Evolutionary conservation across 257 asterid species (phyloP).

Genomic region (Solanum verrucosum): DNA sequence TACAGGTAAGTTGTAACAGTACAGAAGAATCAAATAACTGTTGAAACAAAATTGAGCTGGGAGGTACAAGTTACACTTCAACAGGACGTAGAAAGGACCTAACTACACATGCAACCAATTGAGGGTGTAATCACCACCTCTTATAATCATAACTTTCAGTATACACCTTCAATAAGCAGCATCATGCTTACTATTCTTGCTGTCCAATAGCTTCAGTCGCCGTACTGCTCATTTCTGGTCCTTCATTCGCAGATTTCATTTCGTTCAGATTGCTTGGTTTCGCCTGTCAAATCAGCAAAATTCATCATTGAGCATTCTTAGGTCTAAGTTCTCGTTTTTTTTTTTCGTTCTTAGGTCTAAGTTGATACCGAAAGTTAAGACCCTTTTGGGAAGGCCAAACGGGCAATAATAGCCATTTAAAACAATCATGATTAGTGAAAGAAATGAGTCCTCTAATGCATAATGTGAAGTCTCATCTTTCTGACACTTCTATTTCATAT

Average conservation of each 20-base stretch:
- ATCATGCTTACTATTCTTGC: neutral
- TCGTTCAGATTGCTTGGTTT: slow-evolving; percentile 26
- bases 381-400: neutral
- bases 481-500: neutral
- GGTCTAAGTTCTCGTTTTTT: neutral
- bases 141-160: neutral
- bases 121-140: neutral
- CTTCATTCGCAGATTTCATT: slow-evolving; percentile 18
- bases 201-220: slow-evolving; percentile 14
- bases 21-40: neutral
- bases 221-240: slow-evolving; percentile 10
- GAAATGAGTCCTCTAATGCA: neutral
- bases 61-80: neutral
- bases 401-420: neutral
- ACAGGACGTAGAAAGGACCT: neutral
- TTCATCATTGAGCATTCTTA: neutral
- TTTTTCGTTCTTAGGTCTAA: neutral
- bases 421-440: neutral
- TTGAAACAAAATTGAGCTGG: neutral
- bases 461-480: neutral
- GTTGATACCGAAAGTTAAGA: neutral
- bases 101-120: neutral
- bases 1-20: neutral
- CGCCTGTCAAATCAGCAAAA: slow-evolving; percentile 25
- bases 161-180: neutral